Base-by-base conservation (phyloP, 306 rosid species). In the Casuarina glauca region DNA sequence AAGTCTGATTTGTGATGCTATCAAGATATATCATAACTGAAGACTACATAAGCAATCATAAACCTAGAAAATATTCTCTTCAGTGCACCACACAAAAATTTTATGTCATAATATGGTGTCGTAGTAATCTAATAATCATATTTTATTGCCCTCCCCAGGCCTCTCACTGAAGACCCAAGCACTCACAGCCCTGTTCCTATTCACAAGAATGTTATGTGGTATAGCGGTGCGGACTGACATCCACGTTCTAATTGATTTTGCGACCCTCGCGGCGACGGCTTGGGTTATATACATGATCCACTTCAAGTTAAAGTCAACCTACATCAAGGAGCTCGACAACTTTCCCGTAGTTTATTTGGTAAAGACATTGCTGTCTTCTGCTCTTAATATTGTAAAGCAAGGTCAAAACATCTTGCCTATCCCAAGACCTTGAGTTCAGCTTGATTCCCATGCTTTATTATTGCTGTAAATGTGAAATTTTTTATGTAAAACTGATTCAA, bases 151-250 rank as follows among this genome's bases (percentile, higher is more conserved):
- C 50, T 68, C 52, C 52, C 44, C 72, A 94, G 98, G 98, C 69
- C 80, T 94, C 12, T 92, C 97, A 0, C 82, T 90, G 0, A 90
- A 84, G 88, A 87, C 85, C 52, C 97, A 92, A 84, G 96, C 88
- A 80, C 92, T 94, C 77, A 92, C 97, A 48, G 97, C 95, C 41
- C 13, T 86, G 11, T 88, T 80, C 79, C 45, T 92, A 52, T 13
- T 4, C 16, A 5, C 52, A 42, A 88, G 89, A 79, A 75, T 90
- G 82, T 2, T 74, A 10, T 79, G 87, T 16, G 89, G 92, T 26
- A 50, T 84, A 13, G 6, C 82, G 1, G 78, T 86, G 73, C 84
- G 82, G 75, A 77, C 41, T 17, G 73, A 89, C 74, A 81, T 88
- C 42, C 89, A 88, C 83, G 83, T 88, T 0, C 0, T 79, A 39